These are phyloP conservation scores for Arthrobotrys sinensis DNA, from an alignment of 2,329 filamentous ascomycete genomes.

Conservation along the genomic window DNA sequence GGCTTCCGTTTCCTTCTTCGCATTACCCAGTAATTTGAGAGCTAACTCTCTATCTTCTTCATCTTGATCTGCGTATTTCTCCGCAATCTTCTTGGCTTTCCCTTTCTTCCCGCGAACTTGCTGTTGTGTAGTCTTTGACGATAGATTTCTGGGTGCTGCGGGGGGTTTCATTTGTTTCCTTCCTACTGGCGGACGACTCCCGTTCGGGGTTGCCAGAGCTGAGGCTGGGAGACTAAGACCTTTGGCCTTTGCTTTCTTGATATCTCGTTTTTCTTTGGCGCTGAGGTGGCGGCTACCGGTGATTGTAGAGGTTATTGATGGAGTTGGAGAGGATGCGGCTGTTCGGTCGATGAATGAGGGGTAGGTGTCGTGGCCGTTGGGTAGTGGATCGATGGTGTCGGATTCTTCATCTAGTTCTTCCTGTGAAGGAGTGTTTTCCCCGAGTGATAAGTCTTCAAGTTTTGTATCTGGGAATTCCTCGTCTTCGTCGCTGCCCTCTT, in stretches of 20 bases:
- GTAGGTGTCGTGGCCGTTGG: slow-evolving; percentile 61
- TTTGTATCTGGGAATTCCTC: slow-evolving; percentile 68
- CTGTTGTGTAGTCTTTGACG: slow-evolving; percentile 64
- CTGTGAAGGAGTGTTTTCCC: slow-evolving; percentile 59
- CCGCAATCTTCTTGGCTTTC: slow-evolving; percentile 88
- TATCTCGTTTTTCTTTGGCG: slow-evolving; percentile 69
- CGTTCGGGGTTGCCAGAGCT: slow-evolving; percentile 39
- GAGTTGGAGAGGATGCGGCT: slow-evolving; percentile 40
- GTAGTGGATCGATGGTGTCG: slow-evolving; percentile 66
- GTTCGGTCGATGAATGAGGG: slow-evolving; percentile 62
- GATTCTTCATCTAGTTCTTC: slow-evolving; percentile 64
- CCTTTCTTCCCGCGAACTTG: slow-evolving; percentile 79
- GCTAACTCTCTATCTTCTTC: slow-evolving; percentile 90
- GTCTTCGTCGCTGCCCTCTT: slow-evolving; percentile 63
- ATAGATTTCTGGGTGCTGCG: slow-evolving; percentile 53
- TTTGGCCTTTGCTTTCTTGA: slow-evolving; percentile 69
- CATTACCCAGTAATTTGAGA: slow-evolving; percentile 86
- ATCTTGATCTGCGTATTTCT: slow-evolving; percentile 94
- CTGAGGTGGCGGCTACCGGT: slow-evolving; percentile 65
- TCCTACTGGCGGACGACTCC: slow-evolving; percentile 38
- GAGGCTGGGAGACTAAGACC: slow-evolving; percentile 39
- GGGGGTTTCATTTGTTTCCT: slow-evolving; percentile 63
- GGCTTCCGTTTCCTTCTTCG: slow-evolving; percentile 69
- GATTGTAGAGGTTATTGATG: slow-evolving; percentile 57
- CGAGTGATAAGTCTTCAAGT: slow-evolving; percentile 64